Evolutionary conservation across 768 basidiomycete genomes (phyloP), one percentile per base, ranked within the genome.

Genomic region (Mycena leptocephala): DNA sequence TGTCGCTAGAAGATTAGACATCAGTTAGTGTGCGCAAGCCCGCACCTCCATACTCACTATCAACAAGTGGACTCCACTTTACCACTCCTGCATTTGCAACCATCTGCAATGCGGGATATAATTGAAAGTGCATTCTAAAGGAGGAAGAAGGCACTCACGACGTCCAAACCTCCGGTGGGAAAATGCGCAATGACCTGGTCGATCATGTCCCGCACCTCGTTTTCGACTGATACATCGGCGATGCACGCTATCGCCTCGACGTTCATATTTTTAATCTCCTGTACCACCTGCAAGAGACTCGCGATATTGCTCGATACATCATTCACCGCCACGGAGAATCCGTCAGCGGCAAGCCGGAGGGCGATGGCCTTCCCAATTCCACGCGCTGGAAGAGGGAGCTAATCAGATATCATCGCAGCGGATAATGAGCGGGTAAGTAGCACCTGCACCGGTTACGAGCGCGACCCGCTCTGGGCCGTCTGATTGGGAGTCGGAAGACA

Each of bases 331-430:
- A 88, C 78, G 55, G 86, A 83, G 72, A 86, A 84, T 20, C 87
- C 87, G 59, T 86, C 86, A 24, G 72, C 59, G 28, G 89, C 87
- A 41, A 89, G 86, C 7, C 86, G 82, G 16, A 84, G 79, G 13
- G 87, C 86, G 56, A 88, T 86, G 63, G 85, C 86, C 33, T 84
- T 82, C 5, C 87, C 87, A 35, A 88, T 87, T 24, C 89, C 88
- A 66, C 84, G 86, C 3, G 80, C 83, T 76, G 26, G 20, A 18
- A 26, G 3, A 28, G 33, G 6, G 22, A 16, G 30, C 24, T 22
- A 28, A n/a, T 65, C 37, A 33, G 68, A 64, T 39, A 30, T 11
- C 37, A 28, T 10, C 6, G 13, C n/a, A 9, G 39, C 14, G 41
- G 10, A 20, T 35, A 55, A 64, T 46, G 20, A 46, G 48, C 32